Evolutionary conservation across 176 grass and related monocot species (phyloP).

Genomic region (Oryza meridionalis): DNA sequence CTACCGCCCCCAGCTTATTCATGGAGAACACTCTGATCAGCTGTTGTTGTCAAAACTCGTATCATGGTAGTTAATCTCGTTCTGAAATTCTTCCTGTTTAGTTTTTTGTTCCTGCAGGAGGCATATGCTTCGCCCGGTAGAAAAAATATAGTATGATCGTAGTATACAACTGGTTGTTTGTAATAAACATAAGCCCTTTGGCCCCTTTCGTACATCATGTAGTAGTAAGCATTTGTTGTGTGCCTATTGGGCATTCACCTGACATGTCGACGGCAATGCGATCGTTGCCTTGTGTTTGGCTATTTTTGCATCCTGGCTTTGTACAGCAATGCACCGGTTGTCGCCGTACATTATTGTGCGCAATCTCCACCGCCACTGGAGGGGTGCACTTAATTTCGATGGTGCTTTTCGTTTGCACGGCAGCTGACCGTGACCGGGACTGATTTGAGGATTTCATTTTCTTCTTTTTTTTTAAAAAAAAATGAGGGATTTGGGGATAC

Average conservation of each 20-base stretch:
- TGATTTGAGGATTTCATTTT: too few species aligned
- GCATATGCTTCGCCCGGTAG: not conserved
- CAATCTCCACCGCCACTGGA: not conserved
- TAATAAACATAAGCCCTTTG: constrained; percentile 19
- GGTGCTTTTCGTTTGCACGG: not conserved
- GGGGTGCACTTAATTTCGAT: not conserved
- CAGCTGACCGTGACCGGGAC: not conserved
- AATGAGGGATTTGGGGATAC: too few species aligned
- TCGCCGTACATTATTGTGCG: not conserved
- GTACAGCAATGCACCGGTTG: not conserved
- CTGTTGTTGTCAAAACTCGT: constrained; percentile 5
- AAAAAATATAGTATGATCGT: constrained; percentile 21
- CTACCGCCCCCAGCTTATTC: not conserved
- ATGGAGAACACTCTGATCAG: not conserved
- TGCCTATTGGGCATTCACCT: not conserved
- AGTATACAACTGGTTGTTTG: not conserved
- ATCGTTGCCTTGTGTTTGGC: not conserved
- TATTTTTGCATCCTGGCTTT: not conserved
- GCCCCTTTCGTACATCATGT: not conserved
- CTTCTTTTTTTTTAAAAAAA: too few species aligned
- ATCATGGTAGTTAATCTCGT: not conserved
- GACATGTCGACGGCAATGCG: not conserved
- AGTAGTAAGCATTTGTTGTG: not conserved
- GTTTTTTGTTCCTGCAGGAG: not conserved
- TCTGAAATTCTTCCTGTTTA: constrained; percentile 25